Base-by-base conservation (phyloP, 179 eudicot genomes). In the Amaranthus tricolor region DNA sequence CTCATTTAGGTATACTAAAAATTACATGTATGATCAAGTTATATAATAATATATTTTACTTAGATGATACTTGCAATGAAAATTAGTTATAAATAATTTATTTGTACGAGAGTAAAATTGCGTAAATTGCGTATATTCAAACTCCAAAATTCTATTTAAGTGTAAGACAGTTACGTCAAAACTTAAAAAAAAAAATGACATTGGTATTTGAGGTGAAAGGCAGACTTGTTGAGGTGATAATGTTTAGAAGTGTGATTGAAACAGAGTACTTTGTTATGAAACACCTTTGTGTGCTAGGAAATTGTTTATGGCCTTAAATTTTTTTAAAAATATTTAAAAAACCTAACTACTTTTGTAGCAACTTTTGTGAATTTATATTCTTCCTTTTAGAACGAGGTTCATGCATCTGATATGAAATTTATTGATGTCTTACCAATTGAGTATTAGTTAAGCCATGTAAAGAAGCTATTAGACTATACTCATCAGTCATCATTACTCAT, bases 261-360 rank as follows among this genome's bases (percentile, higher is more conserved):
- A 45, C 74, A 60, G 74, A 70, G 74, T 69, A 43, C 70, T 13
- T 55, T 63, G 21, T 17, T 50, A 47, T 48, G 19, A 2, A 21
- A 45, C 66, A 75, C 21, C 31, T 47, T 8, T 17, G 6, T 45
- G 21, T 55, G 31, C 16, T 10, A 20, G 19, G 57, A 31, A 71
- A 31, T 19, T 45, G 57, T 7, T 43, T 10, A 57, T 19, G 20
- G 11, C 60, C 31, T 44, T 56, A 40, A 0, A 45, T 11, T 24
- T n/a, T 17, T 4, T 10, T 7, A 17, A 17, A 19, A 4, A 11
- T 17, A 7, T 12, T 9, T 4, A 0, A 15, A 0, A 15, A 21
- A 31, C 16, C 16, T 48, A 7, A 67, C 45, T 21, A 63, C n/a
- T 6, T 12, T 69, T 53, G 3, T 24, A 52, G 15, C 72, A 69